These are phyloP conservation scores for Ampelocalamus luodianensis DNA, from an alignment of 176 grass and related monocot species.

Conservation along the genomic window DNA sequence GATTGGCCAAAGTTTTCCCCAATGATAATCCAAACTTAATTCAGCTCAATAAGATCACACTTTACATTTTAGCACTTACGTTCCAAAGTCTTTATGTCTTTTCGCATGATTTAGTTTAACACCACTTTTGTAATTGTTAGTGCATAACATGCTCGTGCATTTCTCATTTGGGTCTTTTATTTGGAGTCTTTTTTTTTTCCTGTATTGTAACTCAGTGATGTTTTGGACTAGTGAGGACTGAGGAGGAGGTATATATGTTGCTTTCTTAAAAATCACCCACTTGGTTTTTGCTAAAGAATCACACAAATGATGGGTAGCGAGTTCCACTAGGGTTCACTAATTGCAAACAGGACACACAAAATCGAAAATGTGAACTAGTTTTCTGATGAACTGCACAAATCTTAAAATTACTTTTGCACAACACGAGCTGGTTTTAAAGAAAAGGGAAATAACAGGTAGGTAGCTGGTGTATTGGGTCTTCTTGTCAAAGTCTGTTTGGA, in stretches of 20 bases:
- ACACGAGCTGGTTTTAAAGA: not conserved
- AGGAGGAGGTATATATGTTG: not conserved
- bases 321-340: not conserved
- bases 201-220: not conserved
- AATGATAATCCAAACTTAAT: not conserved
- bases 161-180: slow-evolving; percentile 27
- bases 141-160: not conserved
- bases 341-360: not conserved
- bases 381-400: not conserved
- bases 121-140: not conserved
- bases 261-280: not conserved
- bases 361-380: not conserved
- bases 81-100: slow-evolving; percentile 5
- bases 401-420: not conserved
- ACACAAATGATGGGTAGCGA: slow-evolving; percentile 5
- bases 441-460: slow-evolving; percentile 2
- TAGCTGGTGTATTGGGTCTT: slow-evolving; percentile 1
- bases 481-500: not conserved
- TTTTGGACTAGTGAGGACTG: not conserved
- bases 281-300: not conserved
- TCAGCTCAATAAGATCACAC: not conserved
- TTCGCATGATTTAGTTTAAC: not conserved
- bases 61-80: not conserved
- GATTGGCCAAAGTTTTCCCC: slow-evolving; percentile 15
- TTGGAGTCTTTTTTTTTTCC: not conserved